Evolutionary conservation across 345 rosid species (phyloP), one percentile per base, ranked within the genome.

Genomic region (Gossypium bickii): DNA sequence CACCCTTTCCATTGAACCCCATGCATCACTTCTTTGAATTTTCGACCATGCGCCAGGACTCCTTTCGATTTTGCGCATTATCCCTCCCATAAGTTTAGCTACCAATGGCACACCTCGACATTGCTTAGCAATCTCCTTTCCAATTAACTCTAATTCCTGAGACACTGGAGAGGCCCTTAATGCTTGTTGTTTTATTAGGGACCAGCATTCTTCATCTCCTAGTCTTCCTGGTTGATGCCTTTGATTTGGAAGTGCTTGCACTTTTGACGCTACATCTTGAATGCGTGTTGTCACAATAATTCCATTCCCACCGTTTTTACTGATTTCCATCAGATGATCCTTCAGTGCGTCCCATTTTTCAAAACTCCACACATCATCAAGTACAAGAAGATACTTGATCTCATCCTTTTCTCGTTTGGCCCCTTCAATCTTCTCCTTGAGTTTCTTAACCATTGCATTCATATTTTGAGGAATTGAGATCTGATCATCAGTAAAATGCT

Each of bases 41-140:
- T 47, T 25, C 57, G 22, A 44, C 78, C 78, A 75, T 43, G 12
- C 44, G 0, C 16, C 0, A 2, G 12, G 44, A 13, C 10, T 7
- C 60, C 25, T 12, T 4, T 34, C 7, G 1, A 45, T 45, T 9
- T 52, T 15, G 34, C 43, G 0, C 74, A 76, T 1, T n/a, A 53
- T 15, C 9, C 58, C 79, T 57, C 74, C 79, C 0, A 76, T 18
- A 12, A 58, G 43, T 4, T 27, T 17, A 15, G 64, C 64, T 2
- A 45, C 60, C 9, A 76, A 16, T 12, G 84, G 78, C 15, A 75
- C 22, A 6, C 79, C 81, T 55, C 27, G 16, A 55, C 84, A 81
- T 9, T 59, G 55, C 3, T 51, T 51, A 51, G 55, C 55, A 15
- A 4, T 51, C 3, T 51, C 55, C 0, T 0, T 15, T 15, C 55